A percentile compares a stretch with the other conserved stretches of the same genome.
These are phyloP conservation scores for Solanum piurae DNA, from an alignment of 257 asterid species.

Conservation along the genomic window DNA sequence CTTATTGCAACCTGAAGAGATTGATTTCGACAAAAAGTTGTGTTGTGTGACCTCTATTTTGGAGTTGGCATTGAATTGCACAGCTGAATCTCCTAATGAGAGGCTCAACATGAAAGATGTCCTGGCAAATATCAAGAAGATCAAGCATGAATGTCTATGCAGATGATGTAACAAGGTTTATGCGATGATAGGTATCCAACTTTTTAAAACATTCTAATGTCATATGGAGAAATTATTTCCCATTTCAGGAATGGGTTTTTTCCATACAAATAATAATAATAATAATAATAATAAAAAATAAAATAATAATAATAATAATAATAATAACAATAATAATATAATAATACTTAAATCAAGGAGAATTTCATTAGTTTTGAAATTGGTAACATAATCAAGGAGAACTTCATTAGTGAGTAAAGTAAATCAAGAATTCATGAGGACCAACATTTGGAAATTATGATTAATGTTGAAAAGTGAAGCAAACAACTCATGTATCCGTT, in stretches of 20 bases:
- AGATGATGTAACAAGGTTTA: not conserved
- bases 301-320: no score
- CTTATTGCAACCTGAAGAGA: not conserved
- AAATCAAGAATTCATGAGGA: not conserved
- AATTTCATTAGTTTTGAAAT: not conserved
- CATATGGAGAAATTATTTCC: not conserved
- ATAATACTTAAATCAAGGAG: not conserved
- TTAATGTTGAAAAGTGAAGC: not conserved
- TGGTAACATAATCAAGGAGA: not conserved
- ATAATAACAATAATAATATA: no score
- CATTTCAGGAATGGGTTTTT: not conserved
- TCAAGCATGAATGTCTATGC: not conserved
- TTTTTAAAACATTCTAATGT: not conserved
- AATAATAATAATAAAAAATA: not conserved
- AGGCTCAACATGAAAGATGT: not conserved
- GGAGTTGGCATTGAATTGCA: slow-evolving; percentile 2
- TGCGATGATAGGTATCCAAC: not conserved
- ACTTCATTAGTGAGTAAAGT: not conserved
- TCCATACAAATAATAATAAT: not conserved
- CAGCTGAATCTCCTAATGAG: not conserved
- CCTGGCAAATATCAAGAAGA: not conserved
- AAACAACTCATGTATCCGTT: not conserved
- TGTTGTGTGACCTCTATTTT: not conserved
- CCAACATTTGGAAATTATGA: not conserved
- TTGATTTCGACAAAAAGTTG: not conserved